Conservation (phyloP, 1,284 basidiomycete genomes). For the Abortiporus biennis region DNA sequence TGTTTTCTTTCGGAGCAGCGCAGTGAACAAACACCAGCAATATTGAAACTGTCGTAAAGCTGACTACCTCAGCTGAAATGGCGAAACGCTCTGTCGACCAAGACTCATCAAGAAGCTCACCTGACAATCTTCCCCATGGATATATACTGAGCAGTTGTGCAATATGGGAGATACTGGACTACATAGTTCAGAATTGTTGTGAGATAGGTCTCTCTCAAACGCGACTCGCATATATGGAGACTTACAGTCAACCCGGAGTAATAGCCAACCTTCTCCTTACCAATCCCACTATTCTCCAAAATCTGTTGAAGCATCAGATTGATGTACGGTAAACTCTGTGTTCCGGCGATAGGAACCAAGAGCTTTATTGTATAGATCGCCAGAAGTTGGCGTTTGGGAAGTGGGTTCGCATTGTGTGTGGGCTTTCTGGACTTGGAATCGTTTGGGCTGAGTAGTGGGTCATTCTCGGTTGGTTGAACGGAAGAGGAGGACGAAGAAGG, state of each 20-base stretch:
- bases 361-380: slow-evolving; percentile 26
- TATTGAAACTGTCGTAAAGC: too few species aligned
- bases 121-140: slow-evolving; percentile 28
- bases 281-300: slow-evolving; percentile 1
- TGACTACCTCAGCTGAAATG: too few species aligned
- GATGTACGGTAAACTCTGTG: slow-evolving; percentile 29
- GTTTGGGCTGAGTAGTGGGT: too few species aligned
- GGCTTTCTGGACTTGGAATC: too few species aligned
- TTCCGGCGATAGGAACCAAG: slow-evolving; percentile 21
- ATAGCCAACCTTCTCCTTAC: slow-evolving; percentile 20
- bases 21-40: too few species aligned
- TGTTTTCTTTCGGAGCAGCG: too few species aligned
- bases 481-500: too few species aligned
- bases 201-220: slow-evolving; percentile 8
- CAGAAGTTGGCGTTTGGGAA: slow-evolving; percentile 24
- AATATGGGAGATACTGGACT: slow-evolving; percentile 24
- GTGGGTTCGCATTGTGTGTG: too few species aligned
- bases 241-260: slow-evolving; percentile 26
- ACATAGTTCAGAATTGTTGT: neutral
- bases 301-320: slow-evolving; percentile 26
- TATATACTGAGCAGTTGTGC: slow-evolving; percentile 29
- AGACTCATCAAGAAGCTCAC: slow-evolving; percentile 13
- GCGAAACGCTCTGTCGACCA: neutral
- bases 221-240: slow-evolving; percentile 1
- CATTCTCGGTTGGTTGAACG: too few species aligned